Evolutionary conservation across 208 protist genomes (phyloP).

Genomic region (Wallacemonas collosoma): DNA sequence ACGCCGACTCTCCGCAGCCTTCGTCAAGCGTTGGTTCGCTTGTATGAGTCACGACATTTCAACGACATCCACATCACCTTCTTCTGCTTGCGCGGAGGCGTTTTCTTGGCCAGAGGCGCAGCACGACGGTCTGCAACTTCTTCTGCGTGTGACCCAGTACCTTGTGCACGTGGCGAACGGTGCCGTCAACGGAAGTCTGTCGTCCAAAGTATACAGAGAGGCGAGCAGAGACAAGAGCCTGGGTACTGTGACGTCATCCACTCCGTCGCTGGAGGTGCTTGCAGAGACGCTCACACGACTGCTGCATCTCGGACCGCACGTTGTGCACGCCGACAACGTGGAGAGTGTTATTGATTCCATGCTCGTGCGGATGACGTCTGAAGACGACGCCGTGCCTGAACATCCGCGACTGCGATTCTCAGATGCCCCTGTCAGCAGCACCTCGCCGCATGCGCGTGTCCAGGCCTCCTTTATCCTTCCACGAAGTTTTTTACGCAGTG

Average conservation of each 20-base stretch:
- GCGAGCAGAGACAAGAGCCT: too few relatives aligned
- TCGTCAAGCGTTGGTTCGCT: slow-evolving; percentile 1
- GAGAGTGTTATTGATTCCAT: not conserved
- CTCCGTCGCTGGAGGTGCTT: not conserved
- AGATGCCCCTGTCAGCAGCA: not conserved
- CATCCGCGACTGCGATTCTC: slow-evolving; percentile 3
- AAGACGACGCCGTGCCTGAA: not conserved
- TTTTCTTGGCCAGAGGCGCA: not conserved
- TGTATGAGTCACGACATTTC: not conserved
- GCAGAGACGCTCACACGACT: not conserved
- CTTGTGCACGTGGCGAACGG: not conserved
- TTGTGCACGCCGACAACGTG: not conserved
- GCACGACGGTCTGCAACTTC: slow-evolving; percentile 11
- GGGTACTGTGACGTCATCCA: not conserved
- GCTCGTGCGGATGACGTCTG: not conserved
- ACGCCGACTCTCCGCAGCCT: not conserved
- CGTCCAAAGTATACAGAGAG: too few relatives aligned
- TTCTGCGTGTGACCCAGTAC: slow-evolving; percentile 2
- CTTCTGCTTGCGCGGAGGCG: too few relatives aligned
- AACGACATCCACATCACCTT: too few relatives aligned
- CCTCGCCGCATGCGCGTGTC: not conserved
- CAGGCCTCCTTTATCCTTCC: slow-evolving; percentile 5
- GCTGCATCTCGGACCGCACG: not conserved
- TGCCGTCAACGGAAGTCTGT: not conserved
- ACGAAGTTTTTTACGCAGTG: slow-evolving; percentile 1